Conservation (phyloP, 306 rosid genomes). For the Clitoria ternatea region DNA sequence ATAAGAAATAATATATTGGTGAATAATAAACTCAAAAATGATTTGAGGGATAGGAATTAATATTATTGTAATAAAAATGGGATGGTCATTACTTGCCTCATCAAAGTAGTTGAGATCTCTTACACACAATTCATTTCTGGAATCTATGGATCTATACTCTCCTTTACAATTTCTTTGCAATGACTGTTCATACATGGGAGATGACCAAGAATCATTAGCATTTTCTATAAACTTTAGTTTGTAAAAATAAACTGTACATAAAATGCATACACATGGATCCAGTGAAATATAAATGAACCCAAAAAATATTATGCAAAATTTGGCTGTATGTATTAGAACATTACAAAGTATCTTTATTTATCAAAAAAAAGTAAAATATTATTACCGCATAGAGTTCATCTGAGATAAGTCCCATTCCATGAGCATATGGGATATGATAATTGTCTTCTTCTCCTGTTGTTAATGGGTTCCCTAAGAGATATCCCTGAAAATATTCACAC, state of each 20-base stretch:
- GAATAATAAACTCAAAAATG: neutral
- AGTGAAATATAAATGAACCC: neutral
- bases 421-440: slow-evolving; percentile 37
- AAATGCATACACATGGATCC: neutral
- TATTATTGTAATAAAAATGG: neutral
- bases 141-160: slow-evolving; percentile 27
- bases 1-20: neutral
- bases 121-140: slow-evolving; percentile 32
- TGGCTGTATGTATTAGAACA: neutral
- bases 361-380: neutral
- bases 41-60: neutral
- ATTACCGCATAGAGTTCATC: slow-evolving; percentile 54
- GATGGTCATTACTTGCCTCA: slow-evolving; percentile 19
- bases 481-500: slow-evolving; percentile 45
- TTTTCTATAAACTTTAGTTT: neutral
- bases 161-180: slow-evolving; percentile 45
- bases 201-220: neutral
- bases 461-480: slow-evolving; percentile 41
- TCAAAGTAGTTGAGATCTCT: slow-evolving; percentile 22
- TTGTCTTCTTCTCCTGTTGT: slow-evolving; percentile 1
- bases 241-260: neutral
- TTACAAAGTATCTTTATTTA: neutral
- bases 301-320: neutral
- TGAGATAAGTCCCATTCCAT: slow-evolving; percentile 63
- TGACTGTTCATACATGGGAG: slow-evolving; percentile 31